Evolutionary conservation across 345 rosid species (phyloP).

Genomic region (Mangifera indica): DNA sequence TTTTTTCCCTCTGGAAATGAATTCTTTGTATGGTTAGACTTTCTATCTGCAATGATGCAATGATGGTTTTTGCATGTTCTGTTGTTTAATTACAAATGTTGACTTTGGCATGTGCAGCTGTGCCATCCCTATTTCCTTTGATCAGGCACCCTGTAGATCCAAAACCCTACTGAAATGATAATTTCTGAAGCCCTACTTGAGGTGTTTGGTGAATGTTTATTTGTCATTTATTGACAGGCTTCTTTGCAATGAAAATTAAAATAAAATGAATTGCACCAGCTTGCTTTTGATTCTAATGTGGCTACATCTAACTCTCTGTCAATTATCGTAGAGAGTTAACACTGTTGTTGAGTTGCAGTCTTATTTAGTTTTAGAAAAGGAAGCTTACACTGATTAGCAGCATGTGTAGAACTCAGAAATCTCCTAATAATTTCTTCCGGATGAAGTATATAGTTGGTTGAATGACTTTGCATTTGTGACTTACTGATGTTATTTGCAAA

Average conservation of each 20-base stretch:
- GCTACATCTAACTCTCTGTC: not conserved
- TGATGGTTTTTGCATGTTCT: not conserved
- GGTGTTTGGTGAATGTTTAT: too few species aligned
- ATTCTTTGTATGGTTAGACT: not conserved
- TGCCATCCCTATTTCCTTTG: not conserved
- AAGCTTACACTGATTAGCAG: not conserved
- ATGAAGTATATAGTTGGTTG: not conserved
- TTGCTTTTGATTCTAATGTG: not conserved
- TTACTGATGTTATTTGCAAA: conserved; percentile 17
- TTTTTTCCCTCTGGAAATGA: conserved; percentile 6
- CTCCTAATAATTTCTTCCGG: not conserved
- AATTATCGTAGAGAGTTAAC: not conserved
- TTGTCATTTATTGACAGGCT: too few species aligned
- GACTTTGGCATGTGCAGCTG: not conserved
- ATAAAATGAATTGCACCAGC: not conserved
- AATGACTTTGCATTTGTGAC: not conserved
- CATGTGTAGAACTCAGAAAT: not conserved
- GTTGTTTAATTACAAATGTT: not conserved
- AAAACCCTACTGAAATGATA: not conserved
- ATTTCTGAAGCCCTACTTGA: not conserved
- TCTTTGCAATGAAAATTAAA: too few species aligned
- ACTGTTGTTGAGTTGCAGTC: not conserved
- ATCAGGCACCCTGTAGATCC: not conserved
- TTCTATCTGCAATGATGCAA: not conserved
- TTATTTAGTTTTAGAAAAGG: not conserved